Evolutionary conservation across 2,329 filamentous ascomycete species (phyloP), one percentile per base, ranked within the genome.

Genomic region (Sclerotinia glacialis): DNA sequence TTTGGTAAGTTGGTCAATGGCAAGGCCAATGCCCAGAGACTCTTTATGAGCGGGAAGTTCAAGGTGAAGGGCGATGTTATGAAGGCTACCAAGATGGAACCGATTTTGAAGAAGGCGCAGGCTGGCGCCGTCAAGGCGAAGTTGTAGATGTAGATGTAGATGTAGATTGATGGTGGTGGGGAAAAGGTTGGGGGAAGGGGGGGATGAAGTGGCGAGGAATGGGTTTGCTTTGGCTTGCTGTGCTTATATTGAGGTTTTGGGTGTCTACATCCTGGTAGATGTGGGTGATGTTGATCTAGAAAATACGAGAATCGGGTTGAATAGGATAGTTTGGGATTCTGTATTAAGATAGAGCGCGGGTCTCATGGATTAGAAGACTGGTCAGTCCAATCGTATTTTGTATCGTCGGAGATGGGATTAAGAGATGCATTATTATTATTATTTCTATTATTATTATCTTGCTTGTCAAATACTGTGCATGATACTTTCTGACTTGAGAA

Each of bases 41-140:
- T 99, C 47, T 77, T 98, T 82, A 98, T 99, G 94, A 86, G 86
- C n/a, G 95, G 95, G 75, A 97, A 97, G 85, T 84, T 99, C 77
- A 99, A 98, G 90, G 87, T 98, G 78, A 96, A 93, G 87, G 95
- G 95, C 70, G 93, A 98, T 78, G 88, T 98, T 69, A 98, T 98
- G 94, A 97, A 97, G 86, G 91, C 95, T 47, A 97, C 93, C 68
- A 97, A 96, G 88, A 87, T 97, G 80, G 93, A 97, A 34, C 59
- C 65, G 21, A 67, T 67, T 26, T 46, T 67, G 49, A 63, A 67
- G 50, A 64, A 56, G 28, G 65, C 65, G 14, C 59, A 56, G 21
- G 47, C 18, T 6, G 59, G 31, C 1, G 37, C 5, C 2, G 63
- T 64, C 0, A 67, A 64, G 49, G 65, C 65, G 42, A 67, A 67